Evolutionary conservation across 148 eudicot species (phyloP).

Genomic region (Rhododendron henanense): DNA sequence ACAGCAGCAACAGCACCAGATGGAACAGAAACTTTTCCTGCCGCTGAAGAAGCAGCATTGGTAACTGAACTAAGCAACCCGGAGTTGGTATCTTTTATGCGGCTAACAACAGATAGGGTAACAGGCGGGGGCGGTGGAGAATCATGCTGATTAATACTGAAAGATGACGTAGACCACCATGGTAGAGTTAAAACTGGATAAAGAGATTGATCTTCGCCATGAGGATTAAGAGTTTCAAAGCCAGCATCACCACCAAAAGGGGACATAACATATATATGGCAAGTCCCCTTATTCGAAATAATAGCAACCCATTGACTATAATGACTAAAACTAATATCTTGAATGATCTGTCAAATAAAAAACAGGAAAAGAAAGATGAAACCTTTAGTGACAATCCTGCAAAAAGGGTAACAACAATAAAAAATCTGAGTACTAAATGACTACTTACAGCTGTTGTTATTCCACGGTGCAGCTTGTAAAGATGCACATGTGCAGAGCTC

Average conservation of each 20-base stretch:
- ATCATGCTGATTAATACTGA: slow-evolving; percentile 20
- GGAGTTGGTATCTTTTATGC: slow-evolving; percentile 31
- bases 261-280: slow-evolving; percentile 37
- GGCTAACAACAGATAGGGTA: slow-evolving; percentile 37
- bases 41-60: slow-evolving; percentile 33
- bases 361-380: slow-evolving; percentile 3
- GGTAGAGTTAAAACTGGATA: slow-evolving; percentile 27
- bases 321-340: slow-evolving; percentile 43
- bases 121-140: slow-evolving; percentile 37
- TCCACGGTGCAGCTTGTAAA: slow-evolving; percentile 47
- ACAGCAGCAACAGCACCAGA: slow-evolving; percentile 47
- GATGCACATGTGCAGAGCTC: slow-evolving; percentile 41
- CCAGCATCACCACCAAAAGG: slow-evolving; percentile 46
- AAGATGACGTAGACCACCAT: slow-evolving; percentile 40
- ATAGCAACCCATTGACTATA: slow-evolving; percentile 43
- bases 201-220: slow-evolving; percentile 21
- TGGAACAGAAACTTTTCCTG: slow-evolving; percentile 34
- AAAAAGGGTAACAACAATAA: background rate
- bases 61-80: slow-evolving; percentile 41
- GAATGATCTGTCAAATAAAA: slow-evolving; percentile 32
- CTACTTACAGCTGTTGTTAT: slow-evolving; percentile 35
- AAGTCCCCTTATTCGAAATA: slow-evolving; percentile 39
- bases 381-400: background rate
- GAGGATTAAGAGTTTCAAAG: slow-evolving; percentile 22
- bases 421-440: background rate